Conservation (phyloP, 1,139 yeast genomes). For the Geotrichum restrictum region DNA sequence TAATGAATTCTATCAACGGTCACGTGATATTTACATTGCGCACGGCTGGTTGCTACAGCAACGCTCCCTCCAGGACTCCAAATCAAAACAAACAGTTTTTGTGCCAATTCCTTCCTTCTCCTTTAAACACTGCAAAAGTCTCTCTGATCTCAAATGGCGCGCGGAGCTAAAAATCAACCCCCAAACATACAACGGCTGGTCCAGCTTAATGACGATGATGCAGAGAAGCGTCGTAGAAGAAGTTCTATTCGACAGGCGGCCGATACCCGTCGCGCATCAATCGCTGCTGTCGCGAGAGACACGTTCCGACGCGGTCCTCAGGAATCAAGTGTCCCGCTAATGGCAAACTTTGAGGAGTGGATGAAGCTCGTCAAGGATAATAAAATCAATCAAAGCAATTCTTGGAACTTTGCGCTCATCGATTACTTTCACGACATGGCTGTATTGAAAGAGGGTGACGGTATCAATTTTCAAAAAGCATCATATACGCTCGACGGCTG, state of each 20-base stretch:
- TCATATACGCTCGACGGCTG: constrained; percentile 82
- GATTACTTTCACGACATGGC: constrained; percentile 77
- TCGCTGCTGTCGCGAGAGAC: constrained; percentile 14
- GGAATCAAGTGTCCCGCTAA: constrained; percentile 39
- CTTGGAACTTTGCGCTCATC: constrained; percentile 83
- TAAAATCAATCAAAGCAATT: constrained; percentile 48
- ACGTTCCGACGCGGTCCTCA: constrained; percentile 7
- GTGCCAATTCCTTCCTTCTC: neutral
- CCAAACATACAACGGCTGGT: constrained; percentile 3
- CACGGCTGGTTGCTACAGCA: neutral
- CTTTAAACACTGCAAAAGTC: too few species aligned
- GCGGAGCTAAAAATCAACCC: neutral
- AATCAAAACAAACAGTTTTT: neutral
- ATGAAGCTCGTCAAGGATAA: constrained; percentile 84
- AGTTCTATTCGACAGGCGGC: constrained; percentile 20
- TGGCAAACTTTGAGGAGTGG: constrained; percentile 84
- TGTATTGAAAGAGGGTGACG: constrained; percentile 56
- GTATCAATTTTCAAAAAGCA: constrained; percentile 71
- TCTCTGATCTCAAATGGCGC: too few species aligned
- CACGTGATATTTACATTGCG: too few species aligned
- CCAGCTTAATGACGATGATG: constrained; percentile 33
- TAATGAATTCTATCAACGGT: too few species aligned
- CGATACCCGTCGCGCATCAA: constrained; percentile 14
- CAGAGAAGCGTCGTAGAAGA: constrained; percentile 32
- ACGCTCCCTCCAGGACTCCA: neutral